A percentile compares a stretch with the other conserved stretches of the same genome.
Evolutionary conservation across 331 rosid species (phyloP).

Genomic region (Quercus lobata): DNA sequence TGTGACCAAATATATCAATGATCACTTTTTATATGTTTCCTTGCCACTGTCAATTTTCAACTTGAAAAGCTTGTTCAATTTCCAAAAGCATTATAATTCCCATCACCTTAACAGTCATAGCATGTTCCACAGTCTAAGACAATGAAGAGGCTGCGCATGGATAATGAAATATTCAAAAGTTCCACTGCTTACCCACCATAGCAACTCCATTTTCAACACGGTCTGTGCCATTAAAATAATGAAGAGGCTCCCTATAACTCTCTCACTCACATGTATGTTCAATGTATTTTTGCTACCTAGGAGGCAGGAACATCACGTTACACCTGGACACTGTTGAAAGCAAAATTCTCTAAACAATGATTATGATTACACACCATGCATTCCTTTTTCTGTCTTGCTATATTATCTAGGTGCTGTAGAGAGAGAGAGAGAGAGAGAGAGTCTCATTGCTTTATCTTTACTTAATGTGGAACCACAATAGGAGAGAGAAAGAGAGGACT

Average conservation of each 20-base stretch:
- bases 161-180: not conserved
- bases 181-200: not conserved
- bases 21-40: not conserved
- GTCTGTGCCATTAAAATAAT: not conserved
- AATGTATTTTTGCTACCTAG: not conserved
- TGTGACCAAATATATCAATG: too few relatives aligned
- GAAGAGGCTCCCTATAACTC: not conserved
- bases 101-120: not conserved
- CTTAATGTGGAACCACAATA: conserved; percentile 34
- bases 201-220: not conserved
- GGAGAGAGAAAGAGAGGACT: conserved; percentile 8
- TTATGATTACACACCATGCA: not conserved
- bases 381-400: conserved; percentile 25
- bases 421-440: not conserved
- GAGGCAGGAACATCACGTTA: not conserved
- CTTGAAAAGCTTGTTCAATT: not conserved
- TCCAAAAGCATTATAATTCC: not conserved
- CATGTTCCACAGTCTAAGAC: conserved; percentile 3
- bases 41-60: not conserved
- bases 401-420: conserved; percentile 1
- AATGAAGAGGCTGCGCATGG: conserved; percentile 7
- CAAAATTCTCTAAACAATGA: not conserved
- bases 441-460: conserved; percentile 40
- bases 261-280: not conserved
- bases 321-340: conserved; percentile 4